A percentile compares a stretch with the other conserved stretches of the same genome.
These are phyloP conservation scores for Penicillium sp. DNA, from an alignment of 2,329 filamentous ascomycete species.

Conservation along the genomic window DNA sequence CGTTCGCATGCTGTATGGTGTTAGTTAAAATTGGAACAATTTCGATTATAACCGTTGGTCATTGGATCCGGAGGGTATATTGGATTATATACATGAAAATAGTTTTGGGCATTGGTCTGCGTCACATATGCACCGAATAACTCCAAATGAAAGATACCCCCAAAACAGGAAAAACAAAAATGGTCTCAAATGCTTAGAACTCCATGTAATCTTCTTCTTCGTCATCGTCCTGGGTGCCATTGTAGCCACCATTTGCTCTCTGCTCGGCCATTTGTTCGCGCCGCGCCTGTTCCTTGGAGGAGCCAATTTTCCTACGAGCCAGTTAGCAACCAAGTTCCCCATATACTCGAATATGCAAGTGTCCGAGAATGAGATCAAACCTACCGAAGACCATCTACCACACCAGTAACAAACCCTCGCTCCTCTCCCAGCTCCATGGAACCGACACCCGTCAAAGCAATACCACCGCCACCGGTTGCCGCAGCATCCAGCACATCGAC, in stretches of 20 bases:
- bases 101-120: slow-evolving; percentile 20
- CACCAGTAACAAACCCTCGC: slow-evolving; percentile 76
- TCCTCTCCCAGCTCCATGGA: slow-evolving; percentile 91
- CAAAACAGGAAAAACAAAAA: slow-evolving; percentile 3
- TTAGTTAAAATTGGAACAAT: slow-evolving; percentile 34
- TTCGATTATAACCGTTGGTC: slow-evolving; percentile 18
- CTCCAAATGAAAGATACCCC: slow-evolving; percentile 23
- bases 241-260: slow-evolving; percentile 53
- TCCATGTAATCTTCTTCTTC: slow-evolving; percentile 57
- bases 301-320: slow-evolving; percentile 68
- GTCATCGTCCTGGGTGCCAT: slow-evolving; percentile 50
- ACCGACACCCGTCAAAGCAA: slow-evolving; percentile 77
- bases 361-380: background rate
- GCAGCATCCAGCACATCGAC: slow-evolving; percentile 65
- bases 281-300: slow-evolving; percentile 73
- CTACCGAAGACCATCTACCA: slow-evolving; percentile 77
- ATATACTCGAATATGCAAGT: background rate
- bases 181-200: slow-evolving; percentile 32
- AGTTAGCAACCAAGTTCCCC: background rate
- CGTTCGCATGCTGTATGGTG: slow-evolving; percentile 37
- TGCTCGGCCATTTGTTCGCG: slow-evolving; percentile 75
- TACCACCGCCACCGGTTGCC: slow-evolving; percentile 58
- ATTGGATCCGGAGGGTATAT: slow-evolving; percentile 35
- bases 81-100: slow-evolving; percentile 31
- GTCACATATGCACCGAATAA: slow-evolving; percentile 27